Base-by-base conservation (phyloP, 1,139 yeast genomes). In the Hansenula sp. region DNA sequence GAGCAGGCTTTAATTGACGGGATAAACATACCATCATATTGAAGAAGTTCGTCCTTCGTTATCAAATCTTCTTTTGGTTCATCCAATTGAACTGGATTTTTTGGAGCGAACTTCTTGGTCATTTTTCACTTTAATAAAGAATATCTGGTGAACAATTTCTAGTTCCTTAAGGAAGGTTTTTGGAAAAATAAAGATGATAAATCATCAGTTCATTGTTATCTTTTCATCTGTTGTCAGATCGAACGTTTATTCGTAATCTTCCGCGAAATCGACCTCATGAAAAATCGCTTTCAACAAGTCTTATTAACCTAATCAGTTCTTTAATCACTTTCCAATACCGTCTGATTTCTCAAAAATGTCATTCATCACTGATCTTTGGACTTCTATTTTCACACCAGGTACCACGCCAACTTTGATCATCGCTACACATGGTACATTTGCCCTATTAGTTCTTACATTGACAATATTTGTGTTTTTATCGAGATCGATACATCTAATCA, bases 321-420 rank as follows among this genome's bases (percentile, higher is more conserved):
- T 21, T 9, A 6, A 6, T 9, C 25, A 21, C 25, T 21, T 5
- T 6, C 31, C 31, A 28, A 28, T 6, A 13, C 13, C 31, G 11
- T 28, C 31, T 28, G 5, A 11, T 5, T n/a, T 28, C 5, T 28
- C n/a, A n/a, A 21, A 21, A 19, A 34, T 34, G 37, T 15, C 19
- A 10, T 83, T 86, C 61, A 55, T 86, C 35, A 73, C 67, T 21
- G 95, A 85, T 31, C 74, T 93, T 40, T 91, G 98, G 97, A 83
- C 85, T 48, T 85, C 96, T 8, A 78, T 93, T 28, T 85, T 91
- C 64, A 84, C 91, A n/a, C 98, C 98, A 2, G 99, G 99, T 1
- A 80, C 96, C 0, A 78, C 93, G 0, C 97, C 97, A 1, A 90
- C 95, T 1, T 73, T 93, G 43, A 72, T 90, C 16, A 72, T 76